phyloP scores from a whole-genome alignment of 78 protist species.

The Isochrysis galbana region DNA sequence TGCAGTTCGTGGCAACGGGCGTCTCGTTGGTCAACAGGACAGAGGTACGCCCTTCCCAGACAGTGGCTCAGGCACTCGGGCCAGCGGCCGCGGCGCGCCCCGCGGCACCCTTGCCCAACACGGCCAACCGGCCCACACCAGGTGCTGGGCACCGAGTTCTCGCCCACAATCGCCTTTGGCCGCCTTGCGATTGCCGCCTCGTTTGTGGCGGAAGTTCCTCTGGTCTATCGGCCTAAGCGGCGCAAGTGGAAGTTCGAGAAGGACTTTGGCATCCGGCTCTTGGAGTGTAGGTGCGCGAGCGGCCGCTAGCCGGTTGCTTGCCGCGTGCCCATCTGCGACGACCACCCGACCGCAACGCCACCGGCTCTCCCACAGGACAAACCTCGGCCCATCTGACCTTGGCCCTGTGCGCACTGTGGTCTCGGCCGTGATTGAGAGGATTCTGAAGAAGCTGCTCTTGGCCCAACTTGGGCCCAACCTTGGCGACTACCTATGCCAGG shows the following conservation, averaged over 20 bases:
- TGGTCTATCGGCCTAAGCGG: background rate
- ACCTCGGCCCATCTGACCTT: background rate
- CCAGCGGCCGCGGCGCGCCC: no score
- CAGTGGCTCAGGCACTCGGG: no score
- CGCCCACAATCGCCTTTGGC: background rate
- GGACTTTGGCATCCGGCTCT: background rate
- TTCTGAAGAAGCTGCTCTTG: background rate
- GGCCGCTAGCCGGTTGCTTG: no score
- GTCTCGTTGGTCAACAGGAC: background rate
- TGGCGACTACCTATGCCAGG: background rate
- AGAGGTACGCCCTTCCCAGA: background rate
- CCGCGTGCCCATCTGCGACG: no score
- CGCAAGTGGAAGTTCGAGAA: background rate
- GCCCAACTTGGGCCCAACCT: background rate
- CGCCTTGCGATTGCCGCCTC: background rate
- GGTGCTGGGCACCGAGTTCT: background rate
- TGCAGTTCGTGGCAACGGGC: background rate
- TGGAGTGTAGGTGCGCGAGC: no score
- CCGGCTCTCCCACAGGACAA: no score
- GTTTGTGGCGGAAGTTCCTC: background rate
- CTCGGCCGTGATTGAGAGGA: background rate
- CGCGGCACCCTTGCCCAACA: no score
- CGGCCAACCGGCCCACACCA: no score
- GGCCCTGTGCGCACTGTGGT: background rate
- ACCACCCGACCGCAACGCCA: no score